Evolutionary conservation across 75 land plant species (phyloP), one percentile per base, ranked within the genome.

Genomic region (Cryptomeria japonica): DNA sequence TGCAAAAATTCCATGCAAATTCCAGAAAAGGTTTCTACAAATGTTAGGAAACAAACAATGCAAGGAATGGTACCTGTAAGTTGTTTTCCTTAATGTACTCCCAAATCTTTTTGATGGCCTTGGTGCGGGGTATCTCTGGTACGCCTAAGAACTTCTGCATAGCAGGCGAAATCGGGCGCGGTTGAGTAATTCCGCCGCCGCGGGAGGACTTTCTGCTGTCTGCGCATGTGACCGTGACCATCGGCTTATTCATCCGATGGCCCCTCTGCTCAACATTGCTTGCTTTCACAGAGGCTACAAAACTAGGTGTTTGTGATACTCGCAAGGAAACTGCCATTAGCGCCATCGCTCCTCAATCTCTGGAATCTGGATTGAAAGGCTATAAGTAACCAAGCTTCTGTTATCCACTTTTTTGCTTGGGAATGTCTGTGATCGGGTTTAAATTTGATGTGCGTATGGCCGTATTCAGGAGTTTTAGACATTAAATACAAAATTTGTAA

Each of bases 21-120:
- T 14, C 34, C 13, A 75, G 12, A 34, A 75, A 75, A 75, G 8
- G 13, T 32, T n/a, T 72, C 77, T 32, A 34, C 37, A 12, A 34
- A 34, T 8, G 13, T 75, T 34, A 25, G 10, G 1, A 64, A 64
- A 64, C 70, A 64, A 64, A 25, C 31, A 64, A 64, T 25, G 70
- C 70, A 2, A 39, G 28, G 44, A 79, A 10, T 46, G n/a, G 44
- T 41, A 96, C 95, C 95, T 96, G 97, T 84, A 96, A 91, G 58
- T 96, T 90, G 31, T 93, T 84, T 80, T 90, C 87, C 89, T 94
- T 96, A 83, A 96, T 95, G 87, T 96, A 91, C 64, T 90, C 94
- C 97, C 97, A 96, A 85, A 96, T 90, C 84, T 72, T 88, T 90
- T 95, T 95, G 42, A 96, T 94, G 51, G 96, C 94, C 84, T 96